Evolutionary conservation across 805 yeast species (phyloP).

Genomic region (Groenewaldozyma tartarivorans): DNA sequence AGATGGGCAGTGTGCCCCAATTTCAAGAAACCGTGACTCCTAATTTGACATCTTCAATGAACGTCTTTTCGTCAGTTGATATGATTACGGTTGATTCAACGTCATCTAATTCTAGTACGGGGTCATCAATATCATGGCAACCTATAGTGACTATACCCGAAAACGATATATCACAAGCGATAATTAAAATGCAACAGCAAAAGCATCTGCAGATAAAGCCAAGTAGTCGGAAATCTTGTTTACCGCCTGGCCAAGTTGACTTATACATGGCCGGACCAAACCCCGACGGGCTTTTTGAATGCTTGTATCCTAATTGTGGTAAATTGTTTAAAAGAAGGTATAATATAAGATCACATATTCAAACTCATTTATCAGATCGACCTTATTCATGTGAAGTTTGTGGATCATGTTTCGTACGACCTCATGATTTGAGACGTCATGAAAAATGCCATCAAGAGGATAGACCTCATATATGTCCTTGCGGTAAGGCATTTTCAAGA

Average conservation of each 20-base stretch:
- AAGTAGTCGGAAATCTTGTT: conserved; percentile 41
- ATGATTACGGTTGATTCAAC: conserved; percentile 11
- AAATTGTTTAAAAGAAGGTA: conserved; percentile 81
- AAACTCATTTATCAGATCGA: conserved; percentile 89
- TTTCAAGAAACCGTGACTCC: conserved; percentile 13
- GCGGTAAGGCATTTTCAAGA: conserved; percentile 90
- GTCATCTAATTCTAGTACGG: conserved; percentile 9
- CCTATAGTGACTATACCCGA: conserved; percentile 28
- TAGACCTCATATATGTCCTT: conserved; percentile 61
- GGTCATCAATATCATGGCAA: conserved; percentile 31
- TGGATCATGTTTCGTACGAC: conserved; percentile 81
- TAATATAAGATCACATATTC: conserved; percentile 90
- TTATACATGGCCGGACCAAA: conserved; percentile 75
- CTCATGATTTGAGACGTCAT: conserved; percentile 89
- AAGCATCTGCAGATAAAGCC: conserved; percentile 23
- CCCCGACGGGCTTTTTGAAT: conserved; percentile 56
- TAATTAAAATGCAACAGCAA: conserved; percentile 24
- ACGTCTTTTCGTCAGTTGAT: conserved; percentile 15
- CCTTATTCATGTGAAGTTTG: conserved; percentile 78
- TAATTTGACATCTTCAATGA: conserved; percentile 10
- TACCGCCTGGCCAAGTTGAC: conserved; percentile 88
- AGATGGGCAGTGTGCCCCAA: conserved; percentile 10
- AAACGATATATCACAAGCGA: conserved; percentile 24
- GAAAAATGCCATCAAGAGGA: conserved; percentile 75
- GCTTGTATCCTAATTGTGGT: conserved; percentile 70